Evolutionary conservation across 2,329 filamentous ascomycete genomes (phyloP), one percentile per base, ranked within the genome.

Genomic region (Dactylonectria estremocensis): DNA sequence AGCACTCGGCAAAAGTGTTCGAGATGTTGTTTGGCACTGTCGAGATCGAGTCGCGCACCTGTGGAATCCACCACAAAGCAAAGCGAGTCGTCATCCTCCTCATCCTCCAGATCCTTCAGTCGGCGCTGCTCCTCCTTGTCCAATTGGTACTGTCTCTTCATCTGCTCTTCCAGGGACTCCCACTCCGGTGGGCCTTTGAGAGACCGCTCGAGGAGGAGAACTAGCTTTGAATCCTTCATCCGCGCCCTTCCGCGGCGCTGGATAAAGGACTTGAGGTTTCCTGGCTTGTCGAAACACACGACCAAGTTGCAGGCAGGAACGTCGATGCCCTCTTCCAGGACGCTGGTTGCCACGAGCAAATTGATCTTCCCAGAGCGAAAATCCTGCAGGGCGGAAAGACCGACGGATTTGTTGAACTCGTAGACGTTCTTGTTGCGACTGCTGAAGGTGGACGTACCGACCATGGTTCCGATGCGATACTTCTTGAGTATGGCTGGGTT

Each of bases 1-100:
- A 95, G 78, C 0, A 87, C 85, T 0, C 84, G 83, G 78, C 95
- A 98, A 73, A 98, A 97, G 79, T 97, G 94, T 53, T 93, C 85
- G 1, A 98, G 85, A 78, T 96, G 94, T n/a, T 85, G 80, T 54
- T 91, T 89, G 1, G 94, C 92, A 71, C 93, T 93, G 43, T 93
- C 88, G 2, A 94, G 85, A 11, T 92, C 92, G 14, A 98, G 82
- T 13, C 89, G 80, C 0, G 93, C 94, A 5, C 91, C 82, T 0
- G 85, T 87, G 22, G 78, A 69, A 22, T 81, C 67, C 5, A 87
- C 79, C 16, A 74, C 71, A 52, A 86, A 81, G n/a, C 35, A 76
- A 0, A 67, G 54, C 4, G 68, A 61, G 37, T 49, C 68, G 11
- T 35, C 77, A 35, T 69, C 76, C 56, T 78, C 77, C 2, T 86